These are phyloP conservation scores for Schwanniomyces pseudopolymorphus DNA, from an alignment of 805 yeast genomes.

Conservation along the genomic window DNA sequence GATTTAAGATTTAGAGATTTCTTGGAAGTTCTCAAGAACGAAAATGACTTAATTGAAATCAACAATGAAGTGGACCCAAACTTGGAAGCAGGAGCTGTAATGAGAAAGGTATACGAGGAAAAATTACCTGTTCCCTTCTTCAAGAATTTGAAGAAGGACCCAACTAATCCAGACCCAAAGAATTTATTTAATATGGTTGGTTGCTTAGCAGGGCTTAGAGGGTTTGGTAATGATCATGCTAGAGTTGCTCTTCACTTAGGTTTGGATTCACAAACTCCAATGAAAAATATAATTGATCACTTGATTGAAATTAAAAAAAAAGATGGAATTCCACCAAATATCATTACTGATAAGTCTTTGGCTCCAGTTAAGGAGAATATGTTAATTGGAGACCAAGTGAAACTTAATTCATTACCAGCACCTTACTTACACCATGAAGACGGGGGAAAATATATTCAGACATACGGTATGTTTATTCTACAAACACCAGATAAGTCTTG, in stretches of 20 bases:
- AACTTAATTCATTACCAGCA: slow-evolving; percentile 15
- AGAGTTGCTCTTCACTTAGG: slow-evolving; percentile 23
- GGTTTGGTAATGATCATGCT: slow-evolving; percentile 18
- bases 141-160: slow-evolving; percentile 13
- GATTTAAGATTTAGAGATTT: slow-evolving; percentile 23
- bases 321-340: slow-evolving; percentile 12
- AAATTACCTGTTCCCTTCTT: slow-evolving; percentile 20
- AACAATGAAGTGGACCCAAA: slow-evolving; percentile 20
- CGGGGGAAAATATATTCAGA: slow-evolving; percentile 25
- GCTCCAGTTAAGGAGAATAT: slow-evolving; percentile 20
- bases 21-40: slow-evolving; percentile 16
- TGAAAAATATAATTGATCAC: slow-evolving; percentile 18
- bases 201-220: slow-evolving; percentile 20
- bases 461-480: slow-evolving; percentile 23
- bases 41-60: slow-evolving; percentile 22
- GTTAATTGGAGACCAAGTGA: slow-evolving; percentile 16
- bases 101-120: slow-evolving; percentile 21
- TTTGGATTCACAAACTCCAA: slow-evolving; percentile 16
- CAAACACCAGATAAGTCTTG: slow-evolving; percentile 24
- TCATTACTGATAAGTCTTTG: slow-evolving; percentile 5
- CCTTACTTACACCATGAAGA: slow-evolving; percentile 20
- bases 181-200: slow-evolving; percentile 20
- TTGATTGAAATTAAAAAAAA: slow-evolving; percentile 16
- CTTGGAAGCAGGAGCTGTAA: slow-evolving; percentile 26
- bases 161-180: slow-evolving; percentile 8